Base-by-base conservation (phyloP, 441 rosid genomes). In the Adansonia gregorii region DNA sequence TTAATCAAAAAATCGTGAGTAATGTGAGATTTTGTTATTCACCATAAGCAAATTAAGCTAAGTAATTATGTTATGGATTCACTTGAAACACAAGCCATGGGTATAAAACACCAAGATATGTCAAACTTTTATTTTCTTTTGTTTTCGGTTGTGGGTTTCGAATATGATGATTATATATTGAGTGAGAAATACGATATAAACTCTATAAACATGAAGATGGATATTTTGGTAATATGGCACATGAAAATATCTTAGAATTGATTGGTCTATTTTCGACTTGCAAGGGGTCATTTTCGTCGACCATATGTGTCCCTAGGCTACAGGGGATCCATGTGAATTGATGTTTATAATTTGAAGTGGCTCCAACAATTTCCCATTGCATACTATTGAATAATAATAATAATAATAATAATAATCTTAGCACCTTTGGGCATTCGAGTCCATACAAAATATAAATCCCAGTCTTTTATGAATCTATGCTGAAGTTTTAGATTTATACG, bases 161-260 rank as follows among this genome's bases (percentile, higher is more conserved):
- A 31, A 31, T 31, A 31, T 31, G 35, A 31, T 31, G 35, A 31
- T 31, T 31, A 31, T 0, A 5, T 11, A 19, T 19, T 10, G 35
- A 48, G 8, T 17, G 8, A 46, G 15, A 52, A 14, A 14, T 8
- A 10, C 1, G 59, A 54, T 20, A 56, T 0, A 56, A 56, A 6
- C 60, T 7, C 22, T 6, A 8, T 31, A 31, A 17, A 17, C 7
- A 58, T 10, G 54, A 35, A 17, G 6, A 19, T 39, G 27, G 43
- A 20, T 45, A 58, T 70, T 64, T 73, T 68, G 48, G 65, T 60
- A 9, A 39, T 27, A 41, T 12, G 11, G 75, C 0, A 9, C 24
- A 7, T 31, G 19, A 35, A 78, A 72, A 59, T 75, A 78, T 82
- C 76, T 58, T 22, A 4, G 20, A 39, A 35, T 12, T 72, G 10